Evolutionary conservation across 257 asterid genomes (phyloP).

Genomic region (Ilex aquifolium): DNA sequence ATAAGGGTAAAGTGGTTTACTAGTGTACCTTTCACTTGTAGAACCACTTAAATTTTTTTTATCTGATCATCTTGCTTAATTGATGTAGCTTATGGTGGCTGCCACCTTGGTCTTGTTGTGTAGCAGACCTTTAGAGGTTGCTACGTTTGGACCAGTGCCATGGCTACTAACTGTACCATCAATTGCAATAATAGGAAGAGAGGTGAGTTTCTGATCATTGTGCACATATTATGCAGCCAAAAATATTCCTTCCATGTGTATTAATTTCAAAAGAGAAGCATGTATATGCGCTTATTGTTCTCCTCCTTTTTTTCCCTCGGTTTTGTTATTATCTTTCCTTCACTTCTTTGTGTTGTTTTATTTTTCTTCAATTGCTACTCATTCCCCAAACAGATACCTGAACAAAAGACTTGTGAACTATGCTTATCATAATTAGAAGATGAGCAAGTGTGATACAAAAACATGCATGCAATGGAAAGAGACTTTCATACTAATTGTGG

Average conservation of each 20-base stretch:
- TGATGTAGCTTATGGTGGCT: conserved; percentile 93
- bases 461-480: too few relatives aligned
- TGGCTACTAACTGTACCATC: conserved; percentile 89
- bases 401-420: too few relatives aligned
- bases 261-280: not conserved
- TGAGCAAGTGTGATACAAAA: too few relatives aligned
- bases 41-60: not conserved
- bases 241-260: not conserved
- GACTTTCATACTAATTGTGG: too few relatives aligned
- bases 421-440: too few relatives aligned
- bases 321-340: not conserved
- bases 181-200: conserved; percentile 90
- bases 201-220: conserved; percentile 39
- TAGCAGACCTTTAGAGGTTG: conserved; percentile 67
- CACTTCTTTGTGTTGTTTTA: not conserved
- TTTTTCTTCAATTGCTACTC: not conserved
- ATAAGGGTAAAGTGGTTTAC: not conserved
- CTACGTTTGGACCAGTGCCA: conserved; percentile 65
- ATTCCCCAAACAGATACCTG: not conserved
- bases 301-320: not conserved
- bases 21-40: not conserved
- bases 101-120: conserved; percentile 90
- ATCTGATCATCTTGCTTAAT: conserved; percentile 11
- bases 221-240: too few relatives aligned
- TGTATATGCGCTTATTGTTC: not conserved